phyloP scores from a whole-genome alignment of 1,284 basidiomycete genomes.

The Trichosporon asahii region DNA sequence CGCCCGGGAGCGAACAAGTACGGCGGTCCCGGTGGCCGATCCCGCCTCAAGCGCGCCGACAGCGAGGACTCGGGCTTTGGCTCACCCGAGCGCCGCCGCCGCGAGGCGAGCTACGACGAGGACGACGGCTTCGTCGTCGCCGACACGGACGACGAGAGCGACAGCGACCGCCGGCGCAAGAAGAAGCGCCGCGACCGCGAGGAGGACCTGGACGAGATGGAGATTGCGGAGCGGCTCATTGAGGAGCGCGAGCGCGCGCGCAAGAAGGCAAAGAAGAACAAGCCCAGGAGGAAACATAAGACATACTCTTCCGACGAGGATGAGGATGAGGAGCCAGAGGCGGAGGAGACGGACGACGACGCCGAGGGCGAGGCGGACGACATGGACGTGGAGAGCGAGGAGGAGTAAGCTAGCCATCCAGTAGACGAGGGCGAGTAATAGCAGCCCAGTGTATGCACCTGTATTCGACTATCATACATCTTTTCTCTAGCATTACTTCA shows the following conservation, averaged over 20 bases:
- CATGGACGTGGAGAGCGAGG: slow-evolving; percentile 50
- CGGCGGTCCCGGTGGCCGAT: slow-evolving; percentile 12
- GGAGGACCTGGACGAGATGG: slow-evolving; percentile 39
- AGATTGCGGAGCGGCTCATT: slow-evolving; percentile 38
- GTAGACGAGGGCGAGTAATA: slow-evolving; percentile 40
- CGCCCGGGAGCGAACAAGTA: slow-evolving; percentile 13
- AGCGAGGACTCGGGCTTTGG: slow-evolving; percentile 16
- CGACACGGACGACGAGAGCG: slow-evolving; percentile 39
- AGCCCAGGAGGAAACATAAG: slow-evolving; percentile 34
- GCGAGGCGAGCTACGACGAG: slow-evolving; percentile 38
- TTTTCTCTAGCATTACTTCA: not conserved
- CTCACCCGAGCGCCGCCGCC: slow-evolving; percentile 11
- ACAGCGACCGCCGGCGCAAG: slow-evolving; percentile 20
- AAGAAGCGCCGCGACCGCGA: slow-evolving; percentile 28
- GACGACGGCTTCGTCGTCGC: slow-evolving; percentile 50
- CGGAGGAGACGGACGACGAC: slow-evolving; percentile 39
- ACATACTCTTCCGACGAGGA: slow-evolving; percentile 16
- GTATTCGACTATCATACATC: not conserved
- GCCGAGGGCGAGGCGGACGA: slow-evolving; percentile 26
- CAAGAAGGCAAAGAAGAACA: slow-evolving; percentile 5
- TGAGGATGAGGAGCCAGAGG: slow-evolving; percentile 29
- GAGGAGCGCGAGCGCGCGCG: slow-evolving; percentile 35
- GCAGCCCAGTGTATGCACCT: not conserved
- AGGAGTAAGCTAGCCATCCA: slow-evolving; percentile 28
- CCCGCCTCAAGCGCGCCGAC: slow-evolving; percentile 21